phyloP scores from a whole-genome alignment of 495 filamentous ascomycete species.

The Annulohypoxylon nitens region DNA sequence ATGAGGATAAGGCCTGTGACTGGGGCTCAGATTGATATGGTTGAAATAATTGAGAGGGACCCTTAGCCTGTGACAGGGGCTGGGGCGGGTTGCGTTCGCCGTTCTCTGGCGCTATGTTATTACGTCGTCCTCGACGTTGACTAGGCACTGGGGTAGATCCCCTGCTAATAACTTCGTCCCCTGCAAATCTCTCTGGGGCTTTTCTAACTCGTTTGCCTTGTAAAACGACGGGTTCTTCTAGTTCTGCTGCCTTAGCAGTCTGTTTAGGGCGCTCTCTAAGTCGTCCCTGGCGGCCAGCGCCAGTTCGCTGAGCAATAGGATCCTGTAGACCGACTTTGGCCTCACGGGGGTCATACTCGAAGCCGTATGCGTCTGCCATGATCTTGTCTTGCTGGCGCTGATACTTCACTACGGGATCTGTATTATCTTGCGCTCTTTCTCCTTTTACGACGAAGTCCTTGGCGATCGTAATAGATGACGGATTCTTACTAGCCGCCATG shows the following conservation, averaged over 20 bases:
- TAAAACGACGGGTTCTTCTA: conserved; percentile 56
- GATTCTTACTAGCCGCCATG: conserved; percentile 33
- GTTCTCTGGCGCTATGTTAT: conserved; percentile 40
- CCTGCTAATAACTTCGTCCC: conserved; percentile 58
- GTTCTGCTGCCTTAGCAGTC: conserved; percentile 62
- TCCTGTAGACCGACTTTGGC: conserved; percentile 59
- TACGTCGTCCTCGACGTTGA: conserved; percentile 53
- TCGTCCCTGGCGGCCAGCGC: conserved; percentile 55
- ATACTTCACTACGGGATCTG: conserved; percentile 52
- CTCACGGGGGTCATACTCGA: conserved; percentile 59
- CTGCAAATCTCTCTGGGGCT: conserved; percentile 57
- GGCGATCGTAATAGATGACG: conserved; percentile 31
- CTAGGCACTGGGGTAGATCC: conserved; percentile 54
- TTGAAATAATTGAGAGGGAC: not conserved
- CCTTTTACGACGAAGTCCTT: conserved; percentile 58
- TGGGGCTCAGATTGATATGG: not conserved
- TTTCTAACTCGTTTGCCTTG: conserved; percentile 60
- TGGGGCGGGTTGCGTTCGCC: conserved; percentile 32
- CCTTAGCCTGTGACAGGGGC: not conserved
- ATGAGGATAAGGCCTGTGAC: conserved; percentile 6
- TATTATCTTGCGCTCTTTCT: conserved; percentile 53
- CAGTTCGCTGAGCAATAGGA: conserved; percentile 61
- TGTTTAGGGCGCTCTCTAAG: conserved; percentile 61
- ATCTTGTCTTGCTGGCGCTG: conserved; percentile 58
- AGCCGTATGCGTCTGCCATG: conserved; percentile 60